Evolutionary conservation across 139 green algal species (phyloP).

Genomic region (Closterium sp.): DNA sequence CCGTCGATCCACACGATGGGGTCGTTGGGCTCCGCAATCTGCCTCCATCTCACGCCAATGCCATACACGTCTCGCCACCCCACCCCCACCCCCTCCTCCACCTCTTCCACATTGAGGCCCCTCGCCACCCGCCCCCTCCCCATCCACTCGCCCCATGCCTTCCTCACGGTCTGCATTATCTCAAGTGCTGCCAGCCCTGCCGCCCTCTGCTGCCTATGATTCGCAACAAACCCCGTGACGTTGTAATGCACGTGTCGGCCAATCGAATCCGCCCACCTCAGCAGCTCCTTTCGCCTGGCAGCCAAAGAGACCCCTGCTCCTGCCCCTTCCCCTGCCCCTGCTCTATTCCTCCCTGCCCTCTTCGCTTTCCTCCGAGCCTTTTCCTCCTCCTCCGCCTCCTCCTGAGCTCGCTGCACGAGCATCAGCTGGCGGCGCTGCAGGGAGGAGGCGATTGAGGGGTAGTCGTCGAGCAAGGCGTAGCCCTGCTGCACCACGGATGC

Average conservation of each 20-base stretch:
- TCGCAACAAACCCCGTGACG: slow-evolving; percentile 12
- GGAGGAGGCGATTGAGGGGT: background rate
- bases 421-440: background rate
- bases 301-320: background rate
- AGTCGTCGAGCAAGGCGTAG: background rate
- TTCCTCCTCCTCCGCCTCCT: background rate
- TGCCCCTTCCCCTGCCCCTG: background rate
- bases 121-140: background rate
- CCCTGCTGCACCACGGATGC: background rate
- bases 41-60: slow-evolving; percentile 86
- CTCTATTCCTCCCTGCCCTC: background rate
- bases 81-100: background rate
- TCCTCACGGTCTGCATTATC: background rate
- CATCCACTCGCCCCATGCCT: background rate
- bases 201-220: slow-evolving; percentile 27
- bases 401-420: background rate
- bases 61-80: slow-evolving; percentile 89
- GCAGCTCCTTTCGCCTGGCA: background rate
- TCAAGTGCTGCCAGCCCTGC: slow-evolving; percentile 27
- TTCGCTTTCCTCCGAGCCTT: background rate
- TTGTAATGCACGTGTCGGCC: slow-evolving; percentile 19
- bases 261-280: slow-evolving; percentile 1
- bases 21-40: slow-evolving; percentile 89
- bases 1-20: slow-evolving; percentile 94
- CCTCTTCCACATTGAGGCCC: background rate